These are phyloP conservation scores for Phyllosticta citrichinensis DNA, from an alignment of 2,329 filamentous ascomycete genomes.

Conservation along the genomic window DNA sequence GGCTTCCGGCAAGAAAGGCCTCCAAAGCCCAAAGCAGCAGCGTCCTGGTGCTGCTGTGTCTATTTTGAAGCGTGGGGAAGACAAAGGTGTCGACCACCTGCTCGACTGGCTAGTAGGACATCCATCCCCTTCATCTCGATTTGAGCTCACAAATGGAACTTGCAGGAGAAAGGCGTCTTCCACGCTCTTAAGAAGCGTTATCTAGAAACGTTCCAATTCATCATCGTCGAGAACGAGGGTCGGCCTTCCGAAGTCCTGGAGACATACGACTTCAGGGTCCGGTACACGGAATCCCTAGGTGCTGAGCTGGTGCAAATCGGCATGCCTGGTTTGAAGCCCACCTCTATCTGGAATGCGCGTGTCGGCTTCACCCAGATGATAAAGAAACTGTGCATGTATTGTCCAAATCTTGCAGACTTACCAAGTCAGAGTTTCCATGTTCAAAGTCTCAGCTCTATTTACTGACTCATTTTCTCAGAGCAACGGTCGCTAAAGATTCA, in stretches of 20 bases:
- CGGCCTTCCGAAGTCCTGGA: neutral
- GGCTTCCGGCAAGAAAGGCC: neutral
- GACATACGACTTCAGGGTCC: neutral
- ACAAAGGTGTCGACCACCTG: neutral
- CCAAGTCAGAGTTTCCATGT: neutral
- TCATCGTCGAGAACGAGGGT: neutral
- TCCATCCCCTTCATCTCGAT: neutral
- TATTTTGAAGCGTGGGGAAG: neutral
- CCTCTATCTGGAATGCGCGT: neutral
- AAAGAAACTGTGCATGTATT: neutral
- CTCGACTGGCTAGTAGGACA: neutral
- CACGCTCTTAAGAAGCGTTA: neutral
- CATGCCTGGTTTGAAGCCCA: neutral
- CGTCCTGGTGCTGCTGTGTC: neutral
- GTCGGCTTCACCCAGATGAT: neutral
- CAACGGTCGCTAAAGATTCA: neutral
- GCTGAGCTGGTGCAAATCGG: neutral
- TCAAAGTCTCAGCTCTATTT: neutral
- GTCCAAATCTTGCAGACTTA: neutral
- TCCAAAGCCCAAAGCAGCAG: neutral
- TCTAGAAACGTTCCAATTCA: neutral
- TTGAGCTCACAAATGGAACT: neutral
- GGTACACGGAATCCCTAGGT: neutral
- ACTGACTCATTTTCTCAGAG: neutral
- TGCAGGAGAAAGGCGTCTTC: neutral